Evolutionary conservation across 495 filamentous ascomycete genomes (phyloP).

Genomic region (Aspergillus olivimuriae): DNA sequence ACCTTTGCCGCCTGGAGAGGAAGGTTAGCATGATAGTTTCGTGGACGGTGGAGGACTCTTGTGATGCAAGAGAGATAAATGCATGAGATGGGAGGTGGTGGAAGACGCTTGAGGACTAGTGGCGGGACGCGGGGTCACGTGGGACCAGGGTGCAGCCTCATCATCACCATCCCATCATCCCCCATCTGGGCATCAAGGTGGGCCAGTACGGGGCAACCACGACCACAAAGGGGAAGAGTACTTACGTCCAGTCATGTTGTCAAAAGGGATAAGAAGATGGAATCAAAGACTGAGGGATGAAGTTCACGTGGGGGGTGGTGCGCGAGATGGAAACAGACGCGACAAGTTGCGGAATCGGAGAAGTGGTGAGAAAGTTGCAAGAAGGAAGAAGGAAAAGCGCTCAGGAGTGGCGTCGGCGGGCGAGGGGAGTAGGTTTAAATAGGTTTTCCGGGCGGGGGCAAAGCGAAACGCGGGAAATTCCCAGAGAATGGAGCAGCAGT

Average conservation of each 20-base stretch:
- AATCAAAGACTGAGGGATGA: constrained; percentile 25
- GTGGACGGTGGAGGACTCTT: background rate
- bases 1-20: constrained; percentile 72
- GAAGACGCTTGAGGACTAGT: background rate
- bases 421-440: constrained; percentile 27
- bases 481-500: background rate
- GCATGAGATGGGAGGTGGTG: background rate
- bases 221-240: constrained; percentile 26
- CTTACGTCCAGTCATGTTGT: constrained; percentile 96
- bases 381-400: constrained; percentile 16
- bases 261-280: constrained; percentile 14
- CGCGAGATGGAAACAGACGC: constrained; percentile 4
- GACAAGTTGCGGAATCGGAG: constrained; percentile 15
- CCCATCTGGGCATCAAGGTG: background rate
- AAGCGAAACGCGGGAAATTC: constrained; percentile 19
- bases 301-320: constrained; percentile 2
- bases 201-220: background rate
- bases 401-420: constrained; percentile 2
- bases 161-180: background rate
- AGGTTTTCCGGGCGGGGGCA: constrained; percentile 21
- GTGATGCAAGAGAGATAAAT: background rate
- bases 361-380: constrained; percentile 14
- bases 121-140: constrained; percentile 10
- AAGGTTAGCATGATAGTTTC: background rate
- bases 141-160: background rate